phyloP scores from a whole-genome alignment of 108 stramenopile genomes.

The Cylindrotheca closterium region DNA sequence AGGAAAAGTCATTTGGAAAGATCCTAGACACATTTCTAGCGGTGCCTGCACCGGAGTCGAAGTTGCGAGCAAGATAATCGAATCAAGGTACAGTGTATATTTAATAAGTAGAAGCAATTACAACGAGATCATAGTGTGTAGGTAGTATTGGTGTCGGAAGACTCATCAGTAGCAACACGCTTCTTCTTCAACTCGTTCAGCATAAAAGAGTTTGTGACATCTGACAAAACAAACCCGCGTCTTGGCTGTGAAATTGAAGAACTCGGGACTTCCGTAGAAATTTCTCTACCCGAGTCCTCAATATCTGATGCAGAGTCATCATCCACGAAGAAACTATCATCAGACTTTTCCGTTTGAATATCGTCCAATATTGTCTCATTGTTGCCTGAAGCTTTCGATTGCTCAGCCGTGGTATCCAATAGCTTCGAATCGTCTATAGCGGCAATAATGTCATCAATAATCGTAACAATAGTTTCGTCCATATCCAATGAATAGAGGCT shows the following conservation, averaged over 20 bases:
- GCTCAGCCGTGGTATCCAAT: no score
- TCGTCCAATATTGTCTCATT: background rate
- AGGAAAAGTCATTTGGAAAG: conserved; percentile 40
- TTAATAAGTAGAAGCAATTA: background rate
- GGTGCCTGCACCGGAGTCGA: conserved; percentile 56
- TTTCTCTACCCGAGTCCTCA: background rate
- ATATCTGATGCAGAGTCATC: background rate
- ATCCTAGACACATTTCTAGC: conserved; percentile 54
- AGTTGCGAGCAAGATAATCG: conserved; percentile 17
- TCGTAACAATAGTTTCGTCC: background rate
- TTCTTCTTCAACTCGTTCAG: no score
- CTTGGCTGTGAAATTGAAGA: no score
- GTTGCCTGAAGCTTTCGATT: background rate
- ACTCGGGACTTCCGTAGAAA: no score
- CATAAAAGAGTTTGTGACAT: no score
- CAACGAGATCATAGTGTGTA: no score
- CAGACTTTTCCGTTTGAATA: background rate
- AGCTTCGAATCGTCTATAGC: no score
- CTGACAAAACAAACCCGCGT: no score
- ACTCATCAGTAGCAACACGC: no score
- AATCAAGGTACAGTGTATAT: background rate
- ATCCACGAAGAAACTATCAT: background rate
- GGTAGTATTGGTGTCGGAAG: no score
- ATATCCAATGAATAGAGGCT: background rate
- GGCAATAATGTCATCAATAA: background rate